phyloP scores from a whole-genome alignment of 768 basidiomycete genomes.

The Leccinum disarticulatum region DNA sequence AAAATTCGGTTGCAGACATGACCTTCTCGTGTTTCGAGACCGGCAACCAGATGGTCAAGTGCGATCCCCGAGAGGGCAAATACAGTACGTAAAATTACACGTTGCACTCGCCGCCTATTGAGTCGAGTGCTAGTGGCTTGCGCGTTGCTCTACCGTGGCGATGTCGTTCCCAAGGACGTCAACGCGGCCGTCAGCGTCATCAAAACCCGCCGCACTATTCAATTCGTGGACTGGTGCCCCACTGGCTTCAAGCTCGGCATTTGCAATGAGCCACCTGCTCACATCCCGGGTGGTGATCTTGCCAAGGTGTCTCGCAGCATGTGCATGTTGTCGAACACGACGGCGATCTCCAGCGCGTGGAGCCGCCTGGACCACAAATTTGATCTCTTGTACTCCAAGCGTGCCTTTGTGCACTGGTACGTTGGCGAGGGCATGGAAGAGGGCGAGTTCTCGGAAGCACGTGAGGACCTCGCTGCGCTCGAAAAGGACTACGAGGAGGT shows the following conservation, averaged over 20 bases:
- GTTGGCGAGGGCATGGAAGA: constrained; percentile 81
- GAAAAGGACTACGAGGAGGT: constrained; percentile 97
- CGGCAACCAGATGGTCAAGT: constrained; percentile 79
- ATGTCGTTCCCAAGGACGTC: constrained; percentile 77
- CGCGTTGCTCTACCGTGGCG: constrained; percentile 71
- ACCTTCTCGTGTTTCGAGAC: constrained; percentile 87
- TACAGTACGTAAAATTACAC: constrained; percentile 48
- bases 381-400: constrained; percentile 73
- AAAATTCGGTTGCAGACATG: constrained; percentile 98
- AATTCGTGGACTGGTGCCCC: constrained; percentile 78
- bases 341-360: constrained; percentile 73
- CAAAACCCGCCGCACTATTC: constrained; percentile 78
- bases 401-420: constrained; percentile 59
- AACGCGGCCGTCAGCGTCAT: constrained; percentile 71
- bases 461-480: constrained; percentile 99
- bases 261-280: constrained; percentile 75
- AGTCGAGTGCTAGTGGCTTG: constrained; percentile 51
- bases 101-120: neutral
- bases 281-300: constrained; percentile 73
- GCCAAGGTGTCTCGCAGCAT: constrained; percentile 74
- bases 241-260: constrained; percentile 81
- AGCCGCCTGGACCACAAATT: constrained; percentile 76
- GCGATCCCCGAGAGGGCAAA: constrained; percentile 77
- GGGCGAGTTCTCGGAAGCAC: constrained; percentile 98
- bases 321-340: constrained; percentile 80